Conservation (phyloP, 2,329 filamentous ascomycete species). For the Fusarium redolens region DNA sequence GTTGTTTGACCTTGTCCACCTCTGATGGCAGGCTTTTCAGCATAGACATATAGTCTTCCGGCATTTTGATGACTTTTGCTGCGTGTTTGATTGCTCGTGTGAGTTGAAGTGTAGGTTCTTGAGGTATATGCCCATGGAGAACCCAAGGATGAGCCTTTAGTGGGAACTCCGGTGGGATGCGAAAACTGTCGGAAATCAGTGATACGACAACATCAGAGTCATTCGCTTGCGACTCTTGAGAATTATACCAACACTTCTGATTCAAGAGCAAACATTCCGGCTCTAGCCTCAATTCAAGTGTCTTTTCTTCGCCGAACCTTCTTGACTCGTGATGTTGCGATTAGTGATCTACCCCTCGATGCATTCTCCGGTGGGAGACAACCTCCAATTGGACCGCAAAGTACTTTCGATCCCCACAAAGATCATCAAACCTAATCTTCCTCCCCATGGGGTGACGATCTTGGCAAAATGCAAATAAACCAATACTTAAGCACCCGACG, state of each 20-base stretch:
- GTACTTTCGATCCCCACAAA: neutral
- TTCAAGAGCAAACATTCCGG: accelerated
- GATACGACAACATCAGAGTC: too few species aligned
- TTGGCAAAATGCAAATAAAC: neutral
- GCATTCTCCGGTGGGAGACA: neutral
- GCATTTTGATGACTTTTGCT: neutral
- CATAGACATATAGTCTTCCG: slow-evolving; percentile 18
- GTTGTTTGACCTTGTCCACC: neutral
- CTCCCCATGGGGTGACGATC: neutral
- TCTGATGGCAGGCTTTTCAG: neutral
- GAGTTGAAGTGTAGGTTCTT: neutral
- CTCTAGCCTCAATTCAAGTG: accelerated
- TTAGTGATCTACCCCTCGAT: neutral
- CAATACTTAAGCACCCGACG: neutral
- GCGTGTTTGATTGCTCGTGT: neutral
- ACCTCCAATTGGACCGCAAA: neutral
- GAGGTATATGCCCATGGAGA: neutral
- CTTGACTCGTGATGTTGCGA: neutral
- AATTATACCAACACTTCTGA: too few species aligned
- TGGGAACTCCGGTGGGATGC: neutral
- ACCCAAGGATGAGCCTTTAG: too few species aligned
- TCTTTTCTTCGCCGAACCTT: neutral
- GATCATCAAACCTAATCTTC: neutral
- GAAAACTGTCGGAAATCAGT: neutral
- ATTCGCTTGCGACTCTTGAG: accelerated